These are phyloP conservation scores for Clitopilus passeckerianus DNA, from an alignment of 768 basidiomycete species.

Conservation along the genomic window DNA sequence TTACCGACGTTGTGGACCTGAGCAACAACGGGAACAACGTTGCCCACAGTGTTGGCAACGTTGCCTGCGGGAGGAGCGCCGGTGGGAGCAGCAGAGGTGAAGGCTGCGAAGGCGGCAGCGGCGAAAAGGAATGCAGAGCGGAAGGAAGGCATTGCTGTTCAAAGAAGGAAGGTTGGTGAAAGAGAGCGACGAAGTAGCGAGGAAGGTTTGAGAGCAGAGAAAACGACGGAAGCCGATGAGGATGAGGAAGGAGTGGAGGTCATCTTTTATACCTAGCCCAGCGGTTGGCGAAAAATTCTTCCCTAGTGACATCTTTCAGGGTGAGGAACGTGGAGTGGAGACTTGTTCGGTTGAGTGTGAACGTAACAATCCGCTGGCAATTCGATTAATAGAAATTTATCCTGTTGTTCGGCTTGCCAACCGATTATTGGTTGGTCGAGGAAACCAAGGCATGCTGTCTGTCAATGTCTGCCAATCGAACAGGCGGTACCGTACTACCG, in stretches of 20 bases:
- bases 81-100: not conserved
- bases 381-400: no score
- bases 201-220: not conserved
- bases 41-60: not conserved
- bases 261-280: not conserved
- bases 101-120: not conserved
- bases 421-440: no score
- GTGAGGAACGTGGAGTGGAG: not conserved
- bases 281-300: not conserved
- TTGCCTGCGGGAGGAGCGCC: not conserved
- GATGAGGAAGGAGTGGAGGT: not conserved
- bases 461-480: no score
- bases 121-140: not conserved
- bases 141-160: not conserved
- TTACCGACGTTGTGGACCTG: not conserved
- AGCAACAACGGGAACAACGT: not conserved
- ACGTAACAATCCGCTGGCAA: not conserved
- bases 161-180: not conserved
- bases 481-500: no score
- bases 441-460: no score
- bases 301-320: not conserved
- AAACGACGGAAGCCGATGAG: not conserved
- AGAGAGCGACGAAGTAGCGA: not conserved
- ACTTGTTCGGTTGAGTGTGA: not conserved
- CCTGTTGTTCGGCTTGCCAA: no score